phyloP scores from a whole-genome alignment of 2,329 filamentous ascomycete species.

The Monosporascus sp. region DNA sequence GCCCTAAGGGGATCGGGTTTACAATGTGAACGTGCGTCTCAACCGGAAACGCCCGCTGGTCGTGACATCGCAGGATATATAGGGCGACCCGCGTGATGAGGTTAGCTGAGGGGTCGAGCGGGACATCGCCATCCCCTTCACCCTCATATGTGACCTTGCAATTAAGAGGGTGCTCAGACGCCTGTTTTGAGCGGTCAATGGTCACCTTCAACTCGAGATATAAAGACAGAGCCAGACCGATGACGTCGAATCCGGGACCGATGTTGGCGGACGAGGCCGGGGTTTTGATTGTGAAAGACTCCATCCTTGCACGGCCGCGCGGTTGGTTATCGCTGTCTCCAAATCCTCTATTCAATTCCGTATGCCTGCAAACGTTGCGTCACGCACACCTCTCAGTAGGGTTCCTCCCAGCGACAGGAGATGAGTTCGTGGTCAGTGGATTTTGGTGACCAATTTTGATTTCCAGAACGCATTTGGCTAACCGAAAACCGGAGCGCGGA shows the following conservation, averaged over 20 bases:
- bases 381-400: no score
- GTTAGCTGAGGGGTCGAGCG: slow-evolving; percentile 79
- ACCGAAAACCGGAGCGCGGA: no score
- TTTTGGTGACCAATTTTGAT: no score
- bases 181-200: slow-evolving; percentile 54
- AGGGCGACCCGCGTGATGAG: slow-evolving; percentile 91
- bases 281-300: slow-evolving; percentile 68
- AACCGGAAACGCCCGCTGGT: slow-evolving; percentile 74
- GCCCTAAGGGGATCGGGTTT: slow-evolving; percentile 90
- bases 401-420: no score
- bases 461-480: no score
- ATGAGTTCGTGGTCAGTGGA: no score
- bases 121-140: slow-evolving; percentile 69
- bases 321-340: no score
- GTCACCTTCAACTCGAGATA: slow-evolving; percentile 87
- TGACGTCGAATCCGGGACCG: slow-evolving; percentile 95
- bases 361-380: no score
- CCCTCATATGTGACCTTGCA: slow-evolving; percentile 91
- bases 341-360: no score
- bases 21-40: slow-evolving; percentile 91
- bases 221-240: slow-evolving; percentile 88
- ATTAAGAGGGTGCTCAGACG: slow-evolving; percentile 65
- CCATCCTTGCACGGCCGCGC: slow-evolving; percentile 30
- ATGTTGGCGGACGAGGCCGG: slow-evolving; percentile 98
- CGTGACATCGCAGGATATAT: slow-evolving; percentile 91